Conservation (phyloP, 2,329 filamentous ascomycete genomes). For the Parasarocladium wereldwijsianum region DNA sequence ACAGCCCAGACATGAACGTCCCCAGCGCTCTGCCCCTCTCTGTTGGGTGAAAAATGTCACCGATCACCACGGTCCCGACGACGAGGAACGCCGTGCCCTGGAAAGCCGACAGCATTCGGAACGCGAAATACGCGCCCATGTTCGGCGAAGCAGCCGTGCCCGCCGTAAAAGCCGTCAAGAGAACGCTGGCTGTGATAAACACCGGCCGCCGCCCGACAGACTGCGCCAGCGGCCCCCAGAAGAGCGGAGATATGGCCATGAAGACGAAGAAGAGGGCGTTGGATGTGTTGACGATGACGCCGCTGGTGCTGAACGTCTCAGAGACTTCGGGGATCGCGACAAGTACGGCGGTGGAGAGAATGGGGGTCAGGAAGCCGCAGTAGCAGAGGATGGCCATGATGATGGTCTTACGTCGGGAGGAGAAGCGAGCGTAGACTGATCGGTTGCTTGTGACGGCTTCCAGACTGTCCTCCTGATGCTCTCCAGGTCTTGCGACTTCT, state of each 20-base stretch:
- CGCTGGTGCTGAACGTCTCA: conserved; percentile 8
- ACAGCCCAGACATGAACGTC: conserved; percentile 51
- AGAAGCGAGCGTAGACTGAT: conserved; percentile 11
- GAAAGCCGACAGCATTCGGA: conserved; percentile 54
- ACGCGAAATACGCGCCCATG: conserved; percentile 50
- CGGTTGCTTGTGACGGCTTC: conserved; percentile 2
- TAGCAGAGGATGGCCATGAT: conserved; percentile 11
- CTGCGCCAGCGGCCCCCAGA: conserved; percentile 53
- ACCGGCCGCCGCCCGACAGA: conserved; percentile 34
- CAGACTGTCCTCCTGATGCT: no score
- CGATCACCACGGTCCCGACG: conserved; percentile 48
- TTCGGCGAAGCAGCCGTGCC: conserved; percentile 55
- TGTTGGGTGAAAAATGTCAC: conserved; percentile 41
- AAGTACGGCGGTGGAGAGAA: conserved; percentile 9
- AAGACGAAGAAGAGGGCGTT: conserved; percentile 59
- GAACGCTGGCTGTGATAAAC: conserved; percentile 11
- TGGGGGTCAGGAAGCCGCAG: conserved; percentile 9
- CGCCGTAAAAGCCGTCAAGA: conserved; percentile 50
- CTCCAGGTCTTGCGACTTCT: no score
- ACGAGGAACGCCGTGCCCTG: conserved; percentile 56
- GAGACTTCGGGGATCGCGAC: conserved; percentile 11
- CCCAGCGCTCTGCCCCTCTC: conserved; percentile 51
- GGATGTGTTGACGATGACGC: conserved; percentile 39
- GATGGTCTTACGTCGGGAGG: conserved; percentile 9
- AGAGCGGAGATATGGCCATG: conserved; percentile 50